These are phyloP conservation scores for Aspergillus saccharolyticus DNA, from an alignment of 495 filamentous ascomycete genomes.

Conservation along the genomic window DNA sequence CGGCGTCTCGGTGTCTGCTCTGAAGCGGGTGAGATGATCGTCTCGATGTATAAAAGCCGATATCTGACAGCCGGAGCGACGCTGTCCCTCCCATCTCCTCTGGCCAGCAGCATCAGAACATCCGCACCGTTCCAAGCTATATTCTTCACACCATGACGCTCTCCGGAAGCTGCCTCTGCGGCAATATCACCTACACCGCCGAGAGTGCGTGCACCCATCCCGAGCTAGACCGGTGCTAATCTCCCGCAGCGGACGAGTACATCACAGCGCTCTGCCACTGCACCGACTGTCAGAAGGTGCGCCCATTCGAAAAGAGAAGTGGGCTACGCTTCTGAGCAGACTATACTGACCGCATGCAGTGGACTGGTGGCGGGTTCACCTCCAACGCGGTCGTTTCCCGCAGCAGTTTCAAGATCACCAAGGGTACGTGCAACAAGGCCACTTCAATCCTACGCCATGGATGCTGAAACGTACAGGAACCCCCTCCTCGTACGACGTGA, in stretches of 20 bases:
- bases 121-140: no score
- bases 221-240: not conserved
- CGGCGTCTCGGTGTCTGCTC: not conserved
- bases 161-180: conserved; percentile 41
- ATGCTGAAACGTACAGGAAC: conserved; percentile 18
- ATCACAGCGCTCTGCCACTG: conserved; percentile 44
- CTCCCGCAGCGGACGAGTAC: conserved; percentile 25
- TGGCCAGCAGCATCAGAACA: not conserved
- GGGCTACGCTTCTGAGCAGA: not conserved
- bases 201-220: conserved; percentile 19
- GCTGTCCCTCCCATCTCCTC: not conserved
- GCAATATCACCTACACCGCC: conserved; percentile 30
- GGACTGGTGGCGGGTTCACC: conserved; percentile 44
- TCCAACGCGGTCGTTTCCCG: conserved; percentile 45
- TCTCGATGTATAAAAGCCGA: not conserved
- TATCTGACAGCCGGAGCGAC: not conserved
- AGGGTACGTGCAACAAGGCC: conserved; percentile 21
- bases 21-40: not conserved
- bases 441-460: not conserved
- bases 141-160: conserved; percentile 24
- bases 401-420: conserved; percentile 34
- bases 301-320: no score
- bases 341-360: conserved; percentile 17
- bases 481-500: conserved; percentile 32
- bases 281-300: conserved; percentile 44